These are phyloP conservation scores for Mesembryanthemum crystallinum DNA, from an alignment of 148 eudicot species.

Conservation along the genomic window DNA sequence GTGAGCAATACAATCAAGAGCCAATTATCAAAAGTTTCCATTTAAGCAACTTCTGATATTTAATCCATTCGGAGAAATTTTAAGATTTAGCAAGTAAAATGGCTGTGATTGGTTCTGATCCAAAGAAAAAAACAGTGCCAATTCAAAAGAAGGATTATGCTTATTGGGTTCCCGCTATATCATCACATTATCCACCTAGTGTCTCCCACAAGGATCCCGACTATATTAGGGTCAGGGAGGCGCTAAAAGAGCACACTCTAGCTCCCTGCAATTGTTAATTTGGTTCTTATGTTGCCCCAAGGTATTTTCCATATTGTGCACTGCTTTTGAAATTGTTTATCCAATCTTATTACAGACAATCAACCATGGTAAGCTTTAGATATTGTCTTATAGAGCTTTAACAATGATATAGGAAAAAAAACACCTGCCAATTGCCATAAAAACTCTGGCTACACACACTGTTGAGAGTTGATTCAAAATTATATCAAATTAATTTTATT, in stretches of 20 bases:
- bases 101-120: background rate
- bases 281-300: background rate
- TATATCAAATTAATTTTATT: too few relatives aligned
- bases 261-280: background rate
- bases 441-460: too few relatives aligned
- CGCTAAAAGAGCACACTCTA: background rate
- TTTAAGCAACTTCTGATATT: background rate
- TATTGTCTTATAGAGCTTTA: background rate
- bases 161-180: background rate
- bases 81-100: background rate
- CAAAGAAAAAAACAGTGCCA: background rate
- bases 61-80: background rate
- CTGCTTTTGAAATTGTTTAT: background rate
- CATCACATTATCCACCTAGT: background rate
- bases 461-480: too few relatives aligned
- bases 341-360: background rate
- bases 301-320: background rate
- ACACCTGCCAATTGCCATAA: too few relatives aligned
- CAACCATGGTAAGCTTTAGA: background rate
- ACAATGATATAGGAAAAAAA: too few relatives aligned
- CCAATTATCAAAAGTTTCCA: background rate
- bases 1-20: background rate
- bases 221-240: background rate
- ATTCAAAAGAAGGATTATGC: background rate
- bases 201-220: background rate